Evolutionary conservation across 306 rosid species (phyloP), one percentile per base, ranked within the genome.

Genomic region (Gleditsia sinensis): DNA sequence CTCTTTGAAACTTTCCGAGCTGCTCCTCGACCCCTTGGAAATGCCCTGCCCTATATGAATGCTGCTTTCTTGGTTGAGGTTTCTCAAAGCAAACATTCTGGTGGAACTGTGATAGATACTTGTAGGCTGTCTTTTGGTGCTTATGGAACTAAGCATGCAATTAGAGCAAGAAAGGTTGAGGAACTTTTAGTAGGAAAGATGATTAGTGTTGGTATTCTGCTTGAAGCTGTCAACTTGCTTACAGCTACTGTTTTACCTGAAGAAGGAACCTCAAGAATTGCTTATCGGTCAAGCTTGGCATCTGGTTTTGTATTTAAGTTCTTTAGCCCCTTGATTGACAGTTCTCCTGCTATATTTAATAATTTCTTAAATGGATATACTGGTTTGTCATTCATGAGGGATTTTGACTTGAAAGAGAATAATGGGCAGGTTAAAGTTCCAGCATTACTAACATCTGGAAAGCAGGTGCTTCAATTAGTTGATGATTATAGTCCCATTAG

Each of bases 1-100:
- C 59, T 79, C 48, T 94, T 89, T 80, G 94, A 94, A 84, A 89
- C 91, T 42, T 89, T 85, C 80, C 83, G 97, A 60, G 87, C 94
- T 67, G 78, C 98, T 74, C 91, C 91, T 23, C 85, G 94, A 27
- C 92, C 97, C 1, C 93, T 94, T 34, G 97, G 97, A 82, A 94
- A 89, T 39, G 87, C 92, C 23, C 79, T 94, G 74, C 75, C 97
- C 5, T 84, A 83, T 74, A 68, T 91, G 53, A 91, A 89, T 82
- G 94, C 97, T 39, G 97, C 96, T 57, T 91, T 94, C 81, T 76
- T 91, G 50, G 96, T 82, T 28, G 85, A 78, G 65, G 79, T 89
- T 49, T 91, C 88, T 67, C 72, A 78, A 13, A 17, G 82, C 75
- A 50, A 88, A 17, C 75, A 74, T 76, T 78, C 83, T 19, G 80